phyloP scores from a whole-genome alignment of 495 filamentous ascomycete genomes.

The Penicillium pancosmium region DNA sequence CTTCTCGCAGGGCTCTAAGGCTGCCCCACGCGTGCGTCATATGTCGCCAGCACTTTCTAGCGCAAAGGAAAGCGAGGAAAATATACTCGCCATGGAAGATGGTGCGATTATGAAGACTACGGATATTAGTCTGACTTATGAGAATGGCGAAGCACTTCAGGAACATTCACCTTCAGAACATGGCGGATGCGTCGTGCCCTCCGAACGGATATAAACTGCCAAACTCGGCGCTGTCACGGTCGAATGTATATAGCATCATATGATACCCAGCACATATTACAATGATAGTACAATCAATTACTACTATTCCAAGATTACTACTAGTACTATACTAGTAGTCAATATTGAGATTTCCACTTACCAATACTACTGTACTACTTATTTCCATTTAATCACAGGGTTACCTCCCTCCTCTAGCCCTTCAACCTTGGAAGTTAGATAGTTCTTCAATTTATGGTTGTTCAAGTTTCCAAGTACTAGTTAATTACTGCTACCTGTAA shows the following conservation, averaged over 20 bases:
- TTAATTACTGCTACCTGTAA: too few relatives aligned
- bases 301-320: too few relatives aligned
- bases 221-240: neutral
- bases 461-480: too few relatives aligned
- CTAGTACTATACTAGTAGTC: too few relatives aligned
- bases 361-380: too few relatives aligned
- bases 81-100: conserved; percentile 5
- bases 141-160: neutral
- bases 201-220: neutral
- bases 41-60: neutral
- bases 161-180: neutral
- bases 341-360: too few relatives aligned
- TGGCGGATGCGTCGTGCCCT: neutral
- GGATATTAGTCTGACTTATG: conserved; percentile 18
- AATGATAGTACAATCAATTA: too few relatives aligned
- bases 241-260: neutral
- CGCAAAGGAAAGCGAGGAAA: conserved; percentile 15
- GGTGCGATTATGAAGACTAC: conserved; percentile 19
- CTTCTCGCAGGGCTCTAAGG: conserved; percentile 2
- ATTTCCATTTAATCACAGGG: too few relatives aligned
- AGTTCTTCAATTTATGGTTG: too few relatives aligned
- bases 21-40: neutral
- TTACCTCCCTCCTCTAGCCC: too few relatives aligned
- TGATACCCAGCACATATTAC: neutral
- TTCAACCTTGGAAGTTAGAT: too few relatives aligned